These are phyloP conservation scores for Chlorophyllum brunneum DNA, from an alignment of 768 basidiomycete genomes.

Conservation along the genomic window DNA sequence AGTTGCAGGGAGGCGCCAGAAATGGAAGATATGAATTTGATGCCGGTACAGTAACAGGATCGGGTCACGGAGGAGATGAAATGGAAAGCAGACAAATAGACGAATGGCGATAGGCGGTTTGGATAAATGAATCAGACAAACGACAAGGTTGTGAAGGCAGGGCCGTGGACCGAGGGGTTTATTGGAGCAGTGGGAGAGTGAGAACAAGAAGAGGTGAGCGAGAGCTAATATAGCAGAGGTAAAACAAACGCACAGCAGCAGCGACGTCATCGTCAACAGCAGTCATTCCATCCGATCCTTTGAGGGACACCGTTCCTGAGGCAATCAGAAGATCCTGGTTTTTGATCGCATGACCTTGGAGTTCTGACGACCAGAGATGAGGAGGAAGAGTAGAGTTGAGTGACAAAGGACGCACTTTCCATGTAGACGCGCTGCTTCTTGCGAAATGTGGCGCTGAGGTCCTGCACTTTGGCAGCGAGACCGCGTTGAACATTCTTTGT, in stretches of 20 bases:
- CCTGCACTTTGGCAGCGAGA: slow-evolving; percentile 94
- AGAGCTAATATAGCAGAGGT: slow-evolving; percentile 14
- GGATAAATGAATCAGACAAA: slow-evolving; percentile 1
- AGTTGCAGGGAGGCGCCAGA: not conserved
- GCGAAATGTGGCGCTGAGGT: slow-evolving; percentile 85
- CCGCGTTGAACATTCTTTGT: slow-evolving; percentile 95
- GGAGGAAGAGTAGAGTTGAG: slow-evolving; percentile 14
- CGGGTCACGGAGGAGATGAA: slow-evolving; percentile 11
- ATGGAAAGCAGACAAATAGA: slow-evolving; percentile 4
- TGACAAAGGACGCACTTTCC: slow-evolving; percentile 71
- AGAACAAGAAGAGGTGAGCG: slow-evolving; percentile 15
- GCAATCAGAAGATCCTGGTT: slow-evolving; percentile 93
- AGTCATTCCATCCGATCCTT: slow-evolving; percentile 76
- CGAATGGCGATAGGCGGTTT: slow-evolving; percentile 2
- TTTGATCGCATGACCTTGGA: slow-evolving; percentile 97
- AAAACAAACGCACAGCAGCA: slow-evolving; percentile 62
- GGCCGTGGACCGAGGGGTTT: not conserved
- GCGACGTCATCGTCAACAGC: slow-evolving; percentile 90
- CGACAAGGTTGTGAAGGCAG: not conserved
- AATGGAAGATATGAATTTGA: slow-evolving; percentile 8
- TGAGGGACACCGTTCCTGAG: slow-evolving; percentile 79
- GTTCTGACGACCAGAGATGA: slow-evolving; percentile 44
- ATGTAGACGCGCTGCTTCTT: slow-evolving; percentile 99
- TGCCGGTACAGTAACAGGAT: not conserved
- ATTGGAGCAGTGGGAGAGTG: slow-evolving; percentile 2